Evolutionary conservation across 768 basidiomycete species (phyloP).

Genomic region (Tubosaeta sp.): DNA sequence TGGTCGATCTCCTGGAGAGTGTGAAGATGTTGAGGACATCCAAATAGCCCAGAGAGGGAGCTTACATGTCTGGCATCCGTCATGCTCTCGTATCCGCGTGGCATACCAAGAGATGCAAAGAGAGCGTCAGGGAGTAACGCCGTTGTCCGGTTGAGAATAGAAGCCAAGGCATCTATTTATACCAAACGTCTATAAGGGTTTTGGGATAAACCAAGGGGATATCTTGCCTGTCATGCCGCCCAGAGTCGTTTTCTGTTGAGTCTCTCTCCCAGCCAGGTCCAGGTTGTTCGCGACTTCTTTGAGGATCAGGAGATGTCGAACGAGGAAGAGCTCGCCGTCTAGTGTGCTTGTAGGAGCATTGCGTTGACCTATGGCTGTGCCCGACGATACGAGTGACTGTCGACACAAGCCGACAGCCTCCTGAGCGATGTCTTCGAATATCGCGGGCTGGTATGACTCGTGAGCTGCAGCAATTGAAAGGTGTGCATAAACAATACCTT

Average conservation of each 20-base stretch:
- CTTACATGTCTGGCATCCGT: conserved; percentile 70
- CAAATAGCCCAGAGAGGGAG: background rate
- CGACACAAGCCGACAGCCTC: conserved; percentile 84
- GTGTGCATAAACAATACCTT: conserved; percentile 51
- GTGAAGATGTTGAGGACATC: background rate
- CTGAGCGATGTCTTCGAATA: conserved; percentile 95
- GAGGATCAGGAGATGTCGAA: conserved; percentile 83
- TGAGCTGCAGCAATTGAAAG: background rate
- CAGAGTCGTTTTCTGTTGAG: conserved; percentile 39
- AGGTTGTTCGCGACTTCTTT: conserved; percentile 85
- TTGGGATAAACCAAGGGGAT: background rate
- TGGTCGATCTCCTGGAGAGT: conserved; percentile 72
- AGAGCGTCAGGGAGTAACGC: conserved; percentile 59
- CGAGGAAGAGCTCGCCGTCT: conserved; percentile 83
- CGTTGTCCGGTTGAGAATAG: conserved; percentile 30
- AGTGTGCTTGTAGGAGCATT: conserved; percentile 42
- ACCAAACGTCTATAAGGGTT: conserved; percentile 2
- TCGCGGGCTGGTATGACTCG: conserved; percentile 62
- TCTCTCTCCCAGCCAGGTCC: conserved; percentile 53
- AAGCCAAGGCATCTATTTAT: conserved; percentile 27
- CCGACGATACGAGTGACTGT: conserved; percentile 71
- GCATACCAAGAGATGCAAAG: conserved; percentile 67
- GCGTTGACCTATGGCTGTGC: conserved; percentile 56
- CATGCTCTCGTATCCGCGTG: conserved; percentile 56
- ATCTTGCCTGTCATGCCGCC: conserved; percentile 57